A percentile compares a stretch with the other conserved stretches of the same genome.
phyloP scores from a whole-genome alignment of 371 early-diverging fungal genomes.

The Haplosporangium sp. region DNA sequence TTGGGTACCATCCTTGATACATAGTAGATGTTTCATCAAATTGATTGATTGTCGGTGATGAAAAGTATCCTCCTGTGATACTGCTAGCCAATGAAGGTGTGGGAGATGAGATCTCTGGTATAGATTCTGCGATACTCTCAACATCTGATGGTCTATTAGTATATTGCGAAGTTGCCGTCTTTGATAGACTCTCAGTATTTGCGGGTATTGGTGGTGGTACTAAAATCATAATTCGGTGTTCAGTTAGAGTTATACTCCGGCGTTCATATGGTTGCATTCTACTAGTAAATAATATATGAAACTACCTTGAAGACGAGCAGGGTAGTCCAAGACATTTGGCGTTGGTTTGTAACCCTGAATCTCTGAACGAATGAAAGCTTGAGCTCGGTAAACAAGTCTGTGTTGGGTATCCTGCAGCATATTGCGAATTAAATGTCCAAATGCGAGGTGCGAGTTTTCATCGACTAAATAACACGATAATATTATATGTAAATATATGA shows the following conservation, averaged over 20 bases:
- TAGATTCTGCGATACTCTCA: constrained; percentile 46
- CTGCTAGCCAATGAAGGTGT: constrained; percentile 57
- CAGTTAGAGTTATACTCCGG: neutral
- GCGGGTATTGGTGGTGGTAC: constrained; percentile 14
- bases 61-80: constrained; percentile 47
- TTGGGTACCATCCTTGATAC: constrained; percentile 83
- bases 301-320: constrained; percentile 55
- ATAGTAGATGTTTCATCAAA: constrained; percentile 55
- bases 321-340: constrained; percentile 73
- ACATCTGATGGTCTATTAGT: constrained; percentile 44
- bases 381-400: constrained; percentile 86
- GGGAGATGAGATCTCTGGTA: constrained; percentile 42
- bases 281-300: neutral
- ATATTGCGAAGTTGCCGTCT: constrained; percentile 29
- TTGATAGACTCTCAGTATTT: constrained; percentile 14
- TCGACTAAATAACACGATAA: constrained; percentile 45
- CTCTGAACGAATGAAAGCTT: constrained; percentile 81
- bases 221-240: neutral
- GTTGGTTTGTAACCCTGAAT: constrained; percentile 82
- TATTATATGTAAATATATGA: neutral
- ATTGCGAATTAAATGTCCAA: constrained; percentile 76
- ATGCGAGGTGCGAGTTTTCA: constrained; percentile 64
- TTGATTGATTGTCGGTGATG: constrained; percentile 43
- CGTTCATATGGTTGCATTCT: neutral
- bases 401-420: constrained; percentile 89